Conservation (phyloP, 2,329 filamentous ascomycete species). For the Pseudogymnoascus sp. region DNA sequence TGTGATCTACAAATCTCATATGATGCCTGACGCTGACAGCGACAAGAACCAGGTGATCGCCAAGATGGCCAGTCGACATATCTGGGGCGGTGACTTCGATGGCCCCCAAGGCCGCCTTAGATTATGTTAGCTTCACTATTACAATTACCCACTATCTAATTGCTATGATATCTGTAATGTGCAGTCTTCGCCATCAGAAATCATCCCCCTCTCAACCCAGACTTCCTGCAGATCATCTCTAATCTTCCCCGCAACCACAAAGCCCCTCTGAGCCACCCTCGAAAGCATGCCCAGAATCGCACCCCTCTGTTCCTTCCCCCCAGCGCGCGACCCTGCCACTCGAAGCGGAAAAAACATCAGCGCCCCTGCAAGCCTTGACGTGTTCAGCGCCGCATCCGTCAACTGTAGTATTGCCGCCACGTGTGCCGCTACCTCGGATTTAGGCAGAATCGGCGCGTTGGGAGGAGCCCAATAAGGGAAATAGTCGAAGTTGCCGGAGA, state of each 20-base stretch:
- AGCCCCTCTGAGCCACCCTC: conserved; percentile 17
- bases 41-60: conserved; percentile 14
- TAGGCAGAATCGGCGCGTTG: conserved; percentile 9
- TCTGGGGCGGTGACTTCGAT: conserved; percentile 14
- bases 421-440: conserved; percentile 12
- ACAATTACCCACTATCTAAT: not conserved
- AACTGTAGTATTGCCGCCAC: conserved; percentile 15
- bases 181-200: not conserved
- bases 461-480: conserved; percentile 13
- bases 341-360: conserved; percentile 21
- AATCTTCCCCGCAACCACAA: conserved; percentile 21
- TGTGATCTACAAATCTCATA: conserved; percentile 11
- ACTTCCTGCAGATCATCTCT: conserved; percentile 14
- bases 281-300: conserved; percentile 15
- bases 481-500: conserved; percentile 22
- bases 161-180: not conserved
- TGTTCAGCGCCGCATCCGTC: conserved; percentile 13
- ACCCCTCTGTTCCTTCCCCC: conserved; percentile 4
- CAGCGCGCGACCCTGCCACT: conserved; percentile 20
- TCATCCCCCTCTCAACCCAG: conserved; percentile 12
- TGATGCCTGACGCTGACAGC: conserved; percentile 12
- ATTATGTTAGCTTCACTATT: not conserved
- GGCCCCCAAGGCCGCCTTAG: conserved; percentile 11
- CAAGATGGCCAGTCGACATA: conserved; percentile 13
- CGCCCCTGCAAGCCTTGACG: conserved; percentile 16